These are phyloP conservation scores for Fallopia convolvulus DNA, from an alignment of 148 eudicot species.

Conservation along the genomic window DNA sequence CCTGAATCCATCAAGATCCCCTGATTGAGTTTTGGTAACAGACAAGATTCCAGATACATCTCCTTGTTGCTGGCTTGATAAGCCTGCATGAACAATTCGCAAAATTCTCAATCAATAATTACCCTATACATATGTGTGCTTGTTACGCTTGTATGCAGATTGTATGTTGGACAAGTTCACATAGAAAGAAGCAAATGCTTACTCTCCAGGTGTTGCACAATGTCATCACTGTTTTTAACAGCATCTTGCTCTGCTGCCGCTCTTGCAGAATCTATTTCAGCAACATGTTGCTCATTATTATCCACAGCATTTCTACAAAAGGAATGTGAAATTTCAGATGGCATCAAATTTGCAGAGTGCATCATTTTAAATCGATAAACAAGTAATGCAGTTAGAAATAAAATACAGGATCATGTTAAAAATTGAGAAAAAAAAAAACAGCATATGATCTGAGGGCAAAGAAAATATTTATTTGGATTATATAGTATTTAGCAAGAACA, in stretches of 20 bases:
- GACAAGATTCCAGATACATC: slow-evolving; percentile 41
- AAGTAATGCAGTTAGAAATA: not conserved
- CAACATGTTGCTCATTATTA: slow-evolving; percentile 53
- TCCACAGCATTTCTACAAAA: slow-evolving; percentile 42
- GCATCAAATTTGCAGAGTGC: not conserved
- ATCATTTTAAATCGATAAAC: not conserved
- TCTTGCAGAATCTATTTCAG: slow-evolving; percentile 58
- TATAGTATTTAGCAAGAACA: not conserved
- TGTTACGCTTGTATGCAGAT: not conserved
- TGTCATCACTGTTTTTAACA: slow-evolving; percentile 42
- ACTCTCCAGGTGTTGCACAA: slow-evolving; percentile 47
- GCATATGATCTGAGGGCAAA: not conserved
- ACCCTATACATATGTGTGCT: not conserved
- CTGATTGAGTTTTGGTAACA: slow-evolving; percentile 46
- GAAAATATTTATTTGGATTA: not conserved
- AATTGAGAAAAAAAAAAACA: not conserved
- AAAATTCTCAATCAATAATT: not conserved
- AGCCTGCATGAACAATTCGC: slow-evolving; percentile 28
- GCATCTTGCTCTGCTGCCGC: slow-evolving; percentile 58
- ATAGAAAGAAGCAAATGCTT: slow-evolving; percentile 17
- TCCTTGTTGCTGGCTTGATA: slow-evolving; percentile 50
- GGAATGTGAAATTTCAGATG: not conserved
- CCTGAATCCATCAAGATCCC: slow-evolving; percentile 40
- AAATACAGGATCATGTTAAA: not conserved
- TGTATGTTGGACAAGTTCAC: not conserved